phyloP scores from a whole-genome alignment of 192 early-diverging fungal species.

The Phlyctochytrium planicorne region DNA sequence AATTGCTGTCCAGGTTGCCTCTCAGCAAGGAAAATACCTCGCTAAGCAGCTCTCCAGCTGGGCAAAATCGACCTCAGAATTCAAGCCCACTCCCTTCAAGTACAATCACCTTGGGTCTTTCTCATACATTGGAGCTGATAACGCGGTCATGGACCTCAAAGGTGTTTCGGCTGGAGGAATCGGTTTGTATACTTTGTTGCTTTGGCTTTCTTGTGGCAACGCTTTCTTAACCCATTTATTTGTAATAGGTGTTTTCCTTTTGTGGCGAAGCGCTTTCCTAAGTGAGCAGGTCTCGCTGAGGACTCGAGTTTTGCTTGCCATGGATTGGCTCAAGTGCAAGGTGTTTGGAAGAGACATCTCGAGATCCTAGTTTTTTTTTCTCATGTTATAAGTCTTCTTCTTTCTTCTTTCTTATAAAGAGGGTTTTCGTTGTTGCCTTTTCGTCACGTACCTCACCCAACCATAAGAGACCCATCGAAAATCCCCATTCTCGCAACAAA shows the following conservation, averaged over 20 bases:
- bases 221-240: background rate
- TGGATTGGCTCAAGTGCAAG: slow-evolving; percentile 41
- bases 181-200: slow-evolving; percentile 17
- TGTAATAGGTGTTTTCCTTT: slow-evolving; percentile 7
- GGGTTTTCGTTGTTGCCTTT: background rate
- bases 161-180: slow-evolving; percentile 22
- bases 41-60: slow-evolving; percentile 31
- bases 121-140: slow-evolving; percentile 39
- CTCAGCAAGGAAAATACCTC: slow-evolving; percentile 40
- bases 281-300: slow-evolving; percentile 41
- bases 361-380: slow-evolving; percentile 9
- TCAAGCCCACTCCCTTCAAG: slow-evolving; percentile 18
- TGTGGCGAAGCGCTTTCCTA: slow-evolving; percentile 46
- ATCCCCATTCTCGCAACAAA: background rate
- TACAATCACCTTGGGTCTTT: slow-evolving; percentile 44
- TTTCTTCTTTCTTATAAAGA: background rate
- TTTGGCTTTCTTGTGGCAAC: too few species aligned
- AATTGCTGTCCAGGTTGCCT: slow-evolving; percentile 37
- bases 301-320: slow-evolving; percentile 35
- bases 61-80: background rate
- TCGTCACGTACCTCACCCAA: background rate
- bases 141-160: slow-evolving; percentile 35
- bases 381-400: too few species aligned
- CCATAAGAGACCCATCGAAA: background rate
- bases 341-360: slow-evolving; percentile 34